Conservation (phyloP, 108 stramenopile species). For the Skeletonema tropicum region DNA sequence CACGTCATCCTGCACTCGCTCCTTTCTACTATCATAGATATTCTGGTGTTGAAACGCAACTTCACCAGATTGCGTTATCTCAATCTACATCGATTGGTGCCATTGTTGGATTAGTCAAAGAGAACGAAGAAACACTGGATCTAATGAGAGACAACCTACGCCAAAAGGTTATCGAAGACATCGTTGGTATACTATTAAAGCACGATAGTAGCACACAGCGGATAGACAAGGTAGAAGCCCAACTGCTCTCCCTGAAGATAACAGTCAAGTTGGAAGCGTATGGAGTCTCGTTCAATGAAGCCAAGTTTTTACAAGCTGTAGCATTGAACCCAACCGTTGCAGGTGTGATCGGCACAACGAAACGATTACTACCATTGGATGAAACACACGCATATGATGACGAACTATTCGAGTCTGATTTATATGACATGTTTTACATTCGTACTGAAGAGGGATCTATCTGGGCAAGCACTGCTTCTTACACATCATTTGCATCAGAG, state of each 20-base stretch:
- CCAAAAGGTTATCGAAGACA: constrained; percentile 41
- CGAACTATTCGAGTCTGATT: constrained; percentile 23
- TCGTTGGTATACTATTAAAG: constrained; percentile 22
- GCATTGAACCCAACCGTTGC: constrained; percentile 29
- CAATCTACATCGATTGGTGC: constrained; percentile 25
- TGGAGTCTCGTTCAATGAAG: constrained; percentile 39
- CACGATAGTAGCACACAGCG: neutral
- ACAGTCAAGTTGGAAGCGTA: constrained; percentile 52
- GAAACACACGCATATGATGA: neutral
- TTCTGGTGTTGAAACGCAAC: constrained; percentile 20
- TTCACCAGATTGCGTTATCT: constrained; percentile 10
- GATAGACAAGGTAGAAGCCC: constrained; percentile 43
- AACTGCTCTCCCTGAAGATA: constrained; percentile 40
- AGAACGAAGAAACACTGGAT: constrained; percentile 41
- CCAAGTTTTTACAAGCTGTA: constrained; percentile 41
- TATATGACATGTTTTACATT: constrained; percentile 52
- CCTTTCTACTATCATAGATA: constrained; percentile 14
- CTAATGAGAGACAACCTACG: constrained; percentile 43
- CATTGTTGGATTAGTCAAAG: constrained; percentile 19
- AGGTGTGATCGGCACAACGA: constrained; percentile 30
- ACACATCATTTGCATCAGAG: constrained; percentile 1
- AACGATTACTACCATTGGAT: constrained; percentile 29
- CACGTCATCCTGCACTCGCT: neutral
- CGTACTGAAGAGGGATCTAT: constrained; percentile 12
- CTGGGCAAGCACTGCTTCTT: constrained; percentile 1